Evolutionary conservation across 2,329 filamentous ascomycete genomes (phyloP), one percentile per base, ranked within the genome.

Genomic region (Ceratocystis albifundus): DNA sequence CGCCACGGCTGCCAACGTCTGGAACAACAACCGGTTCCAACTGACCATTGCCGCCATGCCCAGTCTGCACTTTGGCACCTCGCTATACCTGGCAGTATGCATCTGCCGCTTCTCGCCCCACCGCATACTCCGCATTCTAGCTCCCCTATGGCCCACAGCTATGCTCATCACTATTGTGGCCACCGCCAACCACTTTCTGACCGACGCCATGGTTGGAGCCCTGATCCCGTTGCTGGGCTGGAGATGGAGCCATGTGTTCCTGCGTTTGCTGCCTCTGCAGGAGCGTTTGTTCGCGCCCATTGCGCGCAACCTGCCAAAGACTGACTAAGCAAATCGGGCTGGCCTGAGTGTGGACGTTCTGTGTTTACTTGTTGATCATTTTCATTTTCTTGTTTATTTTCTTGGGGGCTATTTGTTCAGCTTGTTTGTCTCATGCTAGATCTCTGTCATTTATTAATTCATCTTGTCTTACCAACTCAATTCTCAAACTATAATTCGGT

Each of bases 41-140:
- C 70, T 80, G 10, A 80, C 77, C 6, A 79, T 80, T 67, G 78
- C 78, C 0, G 79, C 78, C 30, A 80, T 80, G 78, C 78, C 78
- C 1, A 78, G 76, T 20, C 70, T 80, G 15, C 79, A 80, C 69
- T 80, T 79, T 68, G 79, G 78, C 36, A 77, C 75, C 0, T 71
- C 75, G 0, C 70, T 75, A 1, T 76, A 76, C 66, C 71, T 77
- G 12, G 74, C 73, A 1, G 71, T 75, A 4, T 75, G 70, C 28
- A 66, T 76, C 30, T 70, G 72, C 10, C 74, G 71, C 6, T 79
- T 76, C 69, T 76, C 76, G 8, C 77, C 77, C 1, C 78, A 80
- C 66, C 69, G 71, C 7, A 65, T 72, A 8, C 68, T 79, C 10
- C 69, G 76, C 0, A 3, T 71, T 0, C 28, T 79, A 0, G 77